These are phyloP conservation scores for Acacia acuminata DNA, from an alignment of 306 rosid species.

Conservation along the genomic window DNA sequence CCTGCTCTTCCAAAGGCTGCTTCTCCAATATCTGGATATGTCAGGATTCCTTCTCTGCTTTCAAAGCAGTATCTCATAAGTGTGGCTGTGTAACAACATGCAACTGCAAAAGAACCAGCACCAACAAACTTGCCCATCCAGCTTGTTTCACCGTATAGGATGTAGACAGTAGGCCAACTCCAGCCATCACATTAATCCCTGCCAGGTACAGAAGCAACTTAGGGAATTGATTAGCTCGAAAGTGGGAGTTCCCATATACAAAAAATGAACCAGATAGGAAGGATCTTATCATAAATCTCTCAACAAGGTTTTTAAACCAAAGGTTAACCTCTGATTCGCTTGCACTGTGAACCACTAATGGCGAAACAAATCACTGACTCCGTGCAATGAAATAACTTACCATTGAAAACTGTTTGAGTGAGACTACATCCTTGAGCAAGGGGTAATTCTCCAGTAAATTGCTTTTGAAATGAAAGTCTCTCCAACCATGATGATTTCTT, in stretches of 20 bases:
- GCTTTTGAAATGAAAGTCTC: constrained; percentile 38
- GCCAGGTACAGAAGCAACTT: constrained; percentile 26
- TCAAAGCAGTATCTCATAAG: constrained; percentile 85
- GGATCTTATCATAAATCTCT: not conserved
- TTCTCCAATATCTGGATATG: constrained; percentile 90
- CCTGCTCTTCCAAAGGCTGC: constrained; percentile 89
- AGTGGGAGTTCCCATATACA: not conserved
- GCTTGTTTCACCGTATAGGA: constrained; percentile 75
- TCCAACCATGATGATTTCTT: constrained; percentile 43
- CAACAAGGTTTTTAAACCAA: not conserved
- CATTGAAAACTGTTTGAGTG: constrained; percentile 83
- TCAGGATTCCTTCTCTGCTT: constrained; percentile 64
- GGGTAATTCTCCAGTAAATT: constrained; percentile 60
- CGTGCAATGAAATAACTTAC: constrained; percentile 34
- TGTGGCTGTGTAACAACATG: constrained; percentile 83
- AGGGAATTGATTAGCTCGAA: not conserved
- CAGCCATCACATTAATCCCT: constrained; percentile 88
- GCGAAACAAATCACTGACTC: not conserved
- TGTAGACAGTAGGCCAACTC: constrained; percentile 82
- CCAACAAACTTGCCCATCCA: constrained; percentile 80
- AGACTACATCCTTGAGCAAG: constrained; percentile 70
- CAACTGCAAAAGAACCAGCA: constrained; percentile 63
- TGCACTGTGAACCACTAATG: not conserved
- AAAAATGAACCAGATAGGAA: not conserved
- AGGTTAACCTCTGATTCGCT: not conserved